A percentile compares a stretch with the other conserved stretches of the same genome.
Conservation (phyloP, 2,329 filamentous ascomycete species). For the Triangularia verruculosa region DNA sequence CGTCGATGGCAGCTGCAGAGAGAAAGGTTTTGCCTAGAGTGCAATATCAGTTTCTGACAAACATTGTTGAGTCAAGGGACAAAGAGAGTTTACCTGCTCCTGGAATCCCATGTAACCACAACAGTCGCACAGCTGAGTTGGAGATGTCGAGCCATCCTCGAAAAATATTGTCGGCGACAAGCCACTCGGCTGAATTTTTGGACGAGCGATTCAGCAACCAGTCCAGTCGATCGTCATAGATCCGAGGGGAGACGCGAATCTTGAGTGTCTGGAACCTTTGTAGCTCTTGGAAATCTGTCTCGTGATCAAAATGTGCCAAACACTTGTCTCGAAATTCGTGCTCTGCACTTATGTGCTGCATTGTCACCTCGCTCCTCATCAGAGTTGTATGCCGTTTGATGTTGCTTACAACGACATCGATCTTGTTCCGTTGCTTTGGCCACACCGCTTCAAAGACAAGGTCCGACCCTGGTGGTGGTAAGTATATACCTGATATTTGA, state of each 20-base stretch:
- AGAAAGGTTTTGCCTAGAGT: conserved; percentile 25
- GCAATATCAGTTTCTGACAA: neutral
- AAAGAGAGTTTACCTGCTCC: conserved; percentile 23
- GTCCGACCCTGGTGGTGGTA: conserved; percentile 26
- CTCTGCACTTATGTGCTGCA: conserved; percentile 24
- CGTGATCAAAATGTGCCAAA: neutral
- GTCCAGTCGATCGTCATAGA: conserved; percentile 18
- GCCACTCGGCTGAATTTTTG: conserved; percentile 13
- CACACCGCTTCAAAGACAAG: conserved; percentile 33
- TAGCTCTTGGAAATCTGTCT: too few species aligned
- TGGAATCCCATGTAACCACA: conserved; percentile 30
- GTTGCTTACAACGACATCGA: conserved; percentile 16
- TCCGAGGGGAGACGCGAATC: conserved; percentile 14
- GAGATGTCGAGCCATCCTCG: conserved; percentile 16
- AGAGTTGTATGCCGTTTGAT: conserved; percentile 20
- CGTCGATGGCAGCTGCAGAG: conserved; percentile 11
- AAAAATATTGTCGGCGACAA: conserved; percentile 17
- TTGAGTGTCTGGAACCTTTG: conserved; percentile 15
- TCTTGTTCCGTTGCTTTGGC: conserved; percentile 29
- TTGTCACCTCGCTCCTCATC: conserved; percentile 20
- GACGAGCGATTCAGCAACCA: conserved; percentile 10
- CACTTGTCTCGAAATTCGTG: conserved; percentile 14
- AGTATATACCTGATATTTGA: neutral
- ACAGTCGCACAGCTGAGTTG: conserved; percentile 1
- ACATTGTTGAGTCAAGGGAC: neutral